Percentiles rank a stretch among this genome's conserved stretches.
Evolutionary conservation across 2,329 filamentous ascomycete genomes (phyloP).

Genomic region (Talaromyces rugulosus): DNA sequence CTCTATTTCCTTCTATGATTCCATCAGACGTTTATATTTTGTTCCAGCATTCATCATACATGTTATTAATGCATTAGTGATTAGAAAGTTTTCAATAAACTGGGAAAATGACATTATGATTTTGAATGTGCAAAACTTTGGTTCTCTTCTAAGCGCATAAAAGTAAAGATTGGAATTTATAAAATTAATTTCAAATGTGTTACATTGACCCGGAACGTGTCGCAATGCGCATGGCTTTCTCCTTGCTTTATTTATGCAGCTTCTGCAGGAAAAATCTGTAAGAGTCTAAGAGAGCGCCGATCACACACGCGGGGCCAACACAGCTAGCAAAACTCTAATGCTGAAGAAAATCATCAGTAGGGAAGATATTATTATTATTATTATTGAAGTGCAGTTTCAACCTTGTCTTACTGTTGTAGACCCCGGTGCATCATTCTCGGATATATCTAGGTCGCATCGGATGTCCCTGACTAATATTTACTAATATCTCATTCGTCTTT

Average conservation of each 20-base stretch:
- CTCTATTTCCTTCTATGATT: neutral
- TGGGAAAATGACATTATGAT: neutral
- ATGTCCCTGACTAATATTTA: neutral
- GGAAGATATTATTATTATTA: neutral
- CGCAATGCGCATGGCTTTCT: neutral
- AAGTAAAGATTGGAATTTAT: neutral
- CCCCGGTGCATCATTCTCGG: neutral
- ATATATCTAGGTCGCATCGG: neutral
- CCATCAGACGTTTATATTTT: neutral
- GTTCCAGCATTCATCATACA: neutral
- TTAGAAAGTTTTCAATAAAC: neutral
- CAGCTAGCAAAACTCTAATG: neutral
- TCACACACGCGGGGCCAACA: neutral
- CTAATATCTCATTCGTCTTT: neutral
- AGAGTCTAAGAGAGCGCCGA: neutral
- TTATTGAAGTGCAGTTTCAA: no score
- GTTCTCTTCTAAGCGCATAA: neutral
- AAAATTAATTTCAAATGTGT: neutral
- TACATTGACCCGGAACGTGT: no score
- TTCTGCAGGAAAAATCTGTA: no score
- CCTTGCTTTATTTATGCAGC: neutral
- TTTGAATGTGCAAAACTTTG: neutral
- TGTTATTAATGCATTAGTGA: neutral
- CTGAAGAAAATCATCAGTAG: neutral
- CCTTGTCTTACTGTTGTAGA: no score